These are phyloP conservation scores for Pseudogymnoascus sp. DNA, from an alignment of 2,329 filamentous ascomycete genomes.

Conservation along the genomic window DNA sequence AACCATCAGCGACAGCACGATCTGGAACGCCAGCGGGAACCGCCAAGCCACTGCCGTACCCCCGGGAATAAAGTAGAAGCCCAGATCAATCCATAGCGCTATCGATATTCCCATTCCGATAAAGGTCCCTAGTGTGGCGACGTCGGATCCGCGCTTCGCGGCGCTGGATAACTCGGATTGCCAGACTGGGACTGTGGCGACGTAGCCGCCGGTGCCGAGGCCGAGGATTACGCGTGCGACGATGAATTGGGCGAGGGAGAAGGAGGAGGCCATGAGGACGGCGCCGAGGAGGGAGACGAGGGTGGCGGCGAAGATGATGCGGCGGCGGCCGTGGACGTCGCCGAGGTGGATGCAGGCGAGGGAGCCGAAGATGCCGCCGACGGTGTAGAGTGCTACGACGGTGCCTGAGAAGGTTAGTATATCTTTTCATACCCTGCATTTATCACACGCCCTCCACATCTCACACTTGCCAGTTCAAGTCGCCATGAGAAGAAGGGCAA, in stretches of 20 bases:
- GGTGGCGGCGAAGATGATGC: conserved; percentile 32
- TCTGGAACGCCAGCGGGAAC: conserved; percentile 31
- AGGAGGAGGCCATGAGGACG: conserved; percentile 33
- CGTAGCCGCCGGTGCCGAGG: conserved; percentile 31
- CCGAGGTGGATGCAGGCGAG: conserved; percentile 31
- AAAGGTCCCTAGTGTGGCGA: conserved; percentile 31
- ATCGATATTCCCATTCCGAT: conserved; percentile 31
- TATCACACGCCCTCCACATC: background rate
- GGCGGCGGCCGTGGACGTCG: conserved; percentile 34
- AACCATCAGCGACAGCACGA: conserved; percentile 27
- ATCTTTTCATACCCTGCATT: conserved; percentile 11
- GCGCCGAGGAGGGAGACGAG: conserved; percentile 35
- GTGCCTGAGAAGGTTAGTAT: conserved; percentile 18
- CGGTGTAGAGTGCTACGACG: conserved; percentile 30
- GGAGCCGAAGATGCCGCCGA: conserved; percentile 31
- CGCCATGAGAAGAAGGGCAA: no score
- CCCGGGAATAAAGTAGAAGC: conserved; percentile 30
- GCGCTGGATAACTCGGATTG: conserved; percentile 32
- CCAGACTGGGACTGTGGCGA: conserved; percentile 35
- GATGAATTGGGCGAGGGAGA: conserved; percentile 33
- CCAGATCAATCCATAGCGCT: conserved; percentile 38
- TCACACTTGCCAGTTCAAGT: background rate
- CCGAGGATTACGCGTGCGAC: conserved; percentile 34
- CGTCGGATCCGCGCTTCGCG: conserved; percentile 35
- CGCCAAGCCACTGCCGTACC: conserved; percentile 27